A percentile compares a stretch with the other conserved stretches of the same genome.
Conservation (phyloP, 768 basidiomycete species). For the Leucosporidium creatinivorum region DNA sequence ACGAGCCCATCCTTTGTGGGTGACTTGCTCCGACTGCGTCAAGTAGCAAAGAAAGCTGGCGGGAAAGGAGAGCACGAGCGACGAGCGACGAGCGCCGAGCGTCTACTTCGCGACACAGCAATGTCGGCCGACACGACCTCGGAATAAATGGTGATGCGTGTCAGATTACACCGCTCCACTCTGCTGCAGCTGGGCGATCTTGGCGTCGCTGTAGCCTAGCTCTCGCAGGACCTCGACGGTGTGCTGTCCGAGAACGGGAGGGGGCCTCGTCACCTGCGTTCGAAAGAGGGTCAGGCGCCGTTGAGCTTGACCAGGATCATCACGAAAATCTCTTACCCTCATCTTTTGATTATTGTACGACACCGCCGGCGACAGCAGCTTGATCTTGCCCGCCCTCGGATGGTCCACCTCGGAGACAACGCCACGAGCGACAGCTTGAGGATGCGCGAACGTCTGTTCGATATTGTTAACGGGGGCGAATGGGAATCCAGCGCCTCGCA, state of each 20-base stretch:
- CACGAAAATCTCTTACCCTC: conserved; percentile 11
- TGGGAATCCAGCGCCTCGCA: conserved; percentile 77
- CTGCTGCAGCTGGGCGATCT: conserved; percentile 25
- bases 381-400: conserved; percentile 57
- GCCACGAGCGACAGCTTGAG: conserved; percentile 68
- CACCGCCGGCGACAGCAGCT: conserved; percentile 33
- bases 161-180: conserved; percentile 14
- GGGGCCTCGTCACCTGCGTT: conserved; percentile 30
- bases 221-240: conserved; percentile 34
- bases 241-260: conserved; percentile 36
- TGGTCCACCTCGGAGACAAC: conserved; percentile 70
- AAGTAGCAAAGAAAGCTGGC: too few relatives aligned
- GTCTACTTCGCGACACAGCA: too few relatives aligned
- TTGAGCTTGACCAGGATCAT: too few relatives aligned
- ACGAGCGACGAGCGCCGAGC: too few relatives aligned
- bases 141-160: too few relatives aligned
- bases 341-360: conserved; percentile 34
- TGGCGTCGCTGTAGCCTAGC: conserved; percentile 25
- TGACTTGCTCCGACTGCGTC: too few relatives aligned
- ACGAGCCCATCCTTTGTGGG: too few relatives aligned
- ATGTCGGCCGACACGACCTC: too few relatives aligned
- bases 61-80: background rate
- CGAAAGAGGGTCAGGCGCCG: too few relatives aligned
- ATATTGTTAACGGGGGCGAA: conserved; percentile 92
- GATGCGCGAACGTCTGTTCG: conserved; percentile 78